Base-by-base conservation (phyloP, 2,329 filamentous ascomycete species). In the Rutstroemia sp. region DNA sequence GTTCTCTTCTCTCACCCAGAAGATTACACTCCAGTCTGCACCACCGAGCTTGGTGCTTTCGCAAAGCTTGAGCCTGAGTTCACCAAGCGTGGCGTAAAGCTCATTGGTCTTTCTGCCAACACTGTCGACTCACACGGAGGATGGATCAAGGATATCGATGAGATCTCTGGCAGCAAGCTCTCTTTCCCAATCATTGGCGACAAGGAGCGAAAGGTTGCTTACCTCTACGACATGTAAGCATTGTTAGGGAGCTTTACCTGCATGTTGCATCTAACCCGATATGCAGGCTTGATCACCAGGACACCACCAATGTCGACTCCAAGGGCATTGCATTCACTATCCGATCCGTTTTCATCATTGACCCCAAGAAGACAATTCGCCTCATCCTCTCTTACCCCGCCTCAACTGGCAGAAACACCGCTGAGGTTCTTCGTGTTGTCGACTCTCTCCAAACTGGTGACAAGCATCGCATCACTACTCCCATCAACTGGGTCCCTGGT, bases 11-110 rank as follows among this genome's bases (percentile, higher is more conserved):
- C 86, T 34, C 89, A 92, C 76, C 89, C 89, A 3, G 87, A 86
- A 73, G 92, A 96, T 75, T 96, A 89, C 79, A 96, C 92, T 1
- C 92, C 92, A 54, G 92, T 96, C 59, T 96, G 92, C 81, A 96
- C 92, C 62, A 96, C 91, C 54, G 92, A 96, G 78, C 86, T 96
- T 61, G 92, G 91, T 61, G 91, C 91, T 59, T 95, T 96, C 68
- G 88, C 91, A 66, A 94, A 92, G 76, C 80, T 96, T 62, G 85
- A 90, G 77, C 82, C 85, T 67, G 90, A 96, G 74, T 96, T 96
- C 75, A 81, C 84, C 69, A 90, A 88, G 79, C 85, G 91, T 62
- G 85, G 84, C 62, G 89, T 92, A 68, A 95, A 96, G 82, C 85
- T 96, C 75, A 92, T 96, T 67, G 92, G 92, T 49, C 80, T 96